Percentiles rank a stretch among this genome's conserved stretches.
These are phyloP conservation scores for Phytophthora hybrid DNA, from an alignment of 352 stramenopile genomes.

Conservation along the genomic window DNA sequence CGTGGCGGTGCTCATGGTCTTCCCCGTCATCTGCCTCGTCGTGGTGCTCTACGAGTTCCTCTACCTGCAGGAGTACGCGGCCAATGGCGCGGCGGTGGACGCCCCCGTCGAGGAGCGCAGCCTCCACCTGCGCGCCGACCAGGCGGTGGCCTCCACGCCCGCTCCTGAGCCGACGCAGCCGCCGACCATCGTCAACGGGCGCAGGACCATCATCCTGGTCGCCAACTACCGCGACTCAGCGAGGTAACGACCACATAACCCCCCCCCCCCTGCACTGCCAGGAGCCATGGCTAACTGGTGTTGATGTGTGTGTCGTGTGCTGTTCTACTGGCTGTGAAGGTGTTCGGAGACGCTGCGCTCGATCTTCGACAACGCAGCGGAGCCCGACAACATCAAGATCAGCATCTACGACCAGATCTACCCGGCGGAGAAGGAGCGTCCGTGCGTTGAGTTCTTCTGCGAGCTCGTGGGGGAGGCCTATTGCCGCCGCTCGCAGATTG, in stretches of 20 bases:
- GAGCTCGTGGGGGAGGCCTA: conserved; percentile 66
- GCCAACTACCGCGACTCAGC: conserved; percentile 87
- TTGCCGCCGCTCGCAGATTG: conserved; percentile 71
- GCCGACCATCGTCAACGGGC: conserved; percentile 59
- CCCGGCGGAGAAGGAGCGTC: conserved; percentile 63
- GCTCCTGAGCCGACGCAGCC: conserved; percentile 27
- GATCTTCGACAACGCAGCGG: conserved; percentile 78
- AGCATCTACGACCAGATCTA: conserved; percentile 85
- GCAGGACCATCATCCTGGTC: conserved; percentile 80
- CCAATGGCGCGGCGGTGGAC: conserved; percentile 40
- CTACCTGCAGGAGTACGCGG: conserved; percentile 77
- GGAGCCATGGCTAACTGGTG: background rate
- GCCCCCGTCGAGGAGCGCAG: conserved; percentile 40
- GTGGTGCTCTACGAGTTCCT: conserved; percentile 85
- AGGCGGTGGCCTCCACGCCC: conserved; percentile 18
- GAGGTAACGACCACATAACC: conserved; percentile 35
- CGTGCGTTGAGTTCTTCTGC: conserved; percentile 74
- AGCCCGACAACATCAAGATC: conserved; percentile 62
- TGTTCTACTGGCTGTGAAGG: conserved; percentile 26
- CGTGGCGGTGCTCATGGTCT: conserved; percentile 70
- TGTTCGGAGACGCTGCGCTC: conserved; percentile 83
- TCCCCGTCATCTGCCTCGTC: conserved; percentile 73
- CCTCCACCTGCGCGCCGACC: conserved; percentile 39
- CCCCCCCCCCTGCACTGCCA: background rate
- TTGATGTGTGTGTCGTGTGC: background rate